Evolutionary conservation across 306 rosid species (phyloP), one percentile per base, ranked within the genome.

Genomic region (Arachis stenosperma): DNA sequence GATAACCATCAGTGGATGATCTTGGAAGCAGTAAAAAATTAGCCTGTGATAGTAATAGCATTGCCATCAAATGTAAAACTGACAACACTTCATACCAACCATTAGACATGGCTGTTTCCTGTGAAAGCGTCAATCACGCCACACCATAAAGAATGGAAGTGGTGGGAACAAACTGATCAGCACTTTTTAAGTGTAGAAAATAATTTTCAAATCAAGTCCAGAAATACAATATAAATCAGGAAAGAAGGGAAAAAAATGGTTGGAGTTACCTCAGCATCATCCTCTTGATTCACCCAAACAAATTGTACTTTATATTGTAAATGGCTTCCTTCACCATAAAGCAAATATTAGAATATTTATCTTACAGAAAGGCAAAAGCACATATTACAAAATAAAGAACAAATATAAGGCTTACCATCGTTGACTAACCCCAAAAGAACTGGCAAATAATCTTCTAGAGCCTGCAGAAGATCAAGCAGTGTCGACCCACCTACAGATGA

Each of bases 61-160:
- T 89, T 71, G 99, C 93, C 96, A 91, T 89, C 85, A 91, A 82
- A 74, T 91, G 97, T 86, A 94, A 88, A 85, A 94, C 90, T 37
- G 99, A 94, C 84, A 94, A 80, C 85, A 94, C 96, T 83, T 94
- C 99, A 53, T 88, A 94, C 99, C 99, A 94, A 81, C 89, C 89
- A 70, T 83, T 90, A 73, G 85, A 88, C 78, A 89, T 86, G 75
- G 91, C 71, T 62, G 99, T 94, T 85, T 94, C 99, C 99, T 94
- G 92, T 80, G 84, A 71, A 81, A 61, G 64, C 29, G 60, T 71
- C 15, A 57, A 75, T 55, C 69, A 74, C 71, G 10, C 12, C 67
- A 41, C 53, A 61, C 27, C n/a, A 51, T 17, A 66, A 66, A 66
- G 27, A 55, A 81, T 43, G 62, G 9, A 50, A 77, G 71, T 36